Percentiles rank a stretch among this genome's conserved stretches.
These are phyloP conservation scores for Alternaria ventricosa DNA, from an alignment of 2,329 filamentous ascomycete species.

Conservation along the genomic window DNA sequence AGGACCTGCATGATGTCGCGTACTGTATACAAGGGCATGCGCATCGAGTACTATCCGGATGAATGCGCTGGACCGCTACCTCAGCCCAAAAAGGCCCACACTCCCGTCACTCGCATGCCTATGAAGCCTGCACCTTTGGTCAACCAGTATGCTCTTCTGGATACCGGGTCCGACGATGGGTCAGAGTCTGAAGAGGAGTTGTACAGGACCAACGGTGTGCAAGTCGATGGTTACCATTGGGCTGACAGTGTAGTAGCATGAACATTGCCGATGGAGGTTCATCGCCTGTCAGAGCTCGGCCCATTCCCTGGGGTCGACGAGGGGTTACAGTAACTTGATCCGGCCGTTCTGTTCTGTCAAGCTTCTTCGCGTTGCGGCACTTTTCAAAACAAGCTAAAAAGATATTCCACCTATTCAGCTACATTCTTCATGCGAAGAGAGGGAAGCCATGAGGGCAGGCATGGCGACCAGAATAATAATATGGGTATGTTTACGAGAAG, in stretches of 20 bases:
- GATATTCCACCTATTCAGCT: background rate
- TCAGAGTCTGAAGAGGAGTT: conserved; percentile 37
- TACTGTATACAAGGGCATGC: conserved; percentile 71
- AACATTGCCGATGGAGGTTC: background rate
- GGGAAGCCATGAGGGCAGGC: background rate
- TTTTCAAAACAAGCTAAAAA: background rate
- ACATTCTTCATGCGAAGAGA: background rate
- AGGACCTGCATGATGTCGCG: conserved; percentile 76
- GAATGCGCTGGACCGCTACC: conserved; percentile 71
- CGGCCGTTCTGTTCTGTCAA: background rate
- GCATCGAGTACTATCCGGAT: conserved; percentile 74
- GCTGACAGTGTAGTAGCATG: conserved; percentile 28
- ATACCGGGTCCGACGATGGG: conserved; percentile 32
- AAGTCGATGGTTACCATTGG: conserved; percentile 27
- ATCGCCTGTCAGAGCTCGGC: background rate
- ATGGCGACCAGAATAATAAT: background rate
- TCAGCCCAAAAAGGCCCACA: conserved; percentile 18
- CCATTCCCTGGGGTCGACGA: background rate
- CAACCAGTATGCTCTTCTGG: conserved; percentile 42
- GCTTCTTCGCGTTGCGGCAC: background rate
- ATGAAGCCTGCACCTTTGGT: conserved; percentile 30
- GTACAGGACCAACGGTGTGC: conserved; percentile 28
- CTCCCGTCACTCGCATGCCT: conserved; percentile 8
- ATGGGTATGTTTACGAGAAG: background rate
- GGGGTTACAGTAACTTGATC: background rate